Conservation (phyloP, 1,139 yeast genomes). For the Blastobotrys aristatus region DNA sequence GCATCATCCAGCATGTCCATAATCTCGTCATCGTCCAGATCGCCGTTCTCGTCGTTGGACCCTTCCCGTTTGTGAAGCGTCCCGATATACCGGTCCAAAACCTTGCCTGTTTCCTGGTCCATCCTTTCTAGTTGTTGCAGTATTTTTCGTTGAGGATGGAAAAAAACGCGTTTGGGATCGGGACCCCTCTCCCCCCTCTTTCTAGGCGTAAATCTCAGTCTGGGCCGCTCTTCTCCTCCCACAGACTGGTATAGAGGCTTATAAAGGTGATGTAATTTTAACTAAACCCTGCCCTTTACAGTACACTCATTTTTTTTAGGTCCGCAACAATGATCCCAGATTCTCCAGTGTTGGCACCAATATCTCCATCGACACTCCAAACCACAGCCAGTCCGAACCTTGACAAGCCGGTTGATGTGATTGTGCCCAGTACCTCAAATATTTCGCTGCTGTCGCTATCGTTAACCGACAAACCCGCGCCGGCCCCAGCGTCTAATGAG, state of each 20-base stretch:
- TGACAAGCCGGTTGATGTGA: neutral
- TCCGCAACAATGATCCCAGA: neutral
- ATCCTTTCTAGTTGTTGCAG: neutral
- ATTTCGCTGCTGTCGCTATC: slow-evolving; percentile 9
- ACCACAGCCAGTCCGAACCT: neutral
- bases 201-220: too few relatives aligned
- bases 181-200: too few relatives aligned
- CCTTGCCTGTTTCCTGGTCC: slow-evolving; percentile 11
- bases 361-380: slow-evolving; percentile 5
- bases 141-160: too few relatives aligned
- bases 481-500: neutral
- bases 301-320: too few relatives aligned
- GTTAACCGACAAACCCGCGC: neutral
- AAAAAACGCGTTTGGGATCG: too few relatives aligned
- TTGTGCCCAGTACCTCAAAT: slow-evolving; percentile 5
- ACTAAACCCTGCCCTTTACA: too few relatives aligned
- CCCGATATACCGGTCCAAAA: slow-evolving; percentile 13
- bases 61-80: slow-evolving; percentile 4
- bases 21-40: slow-evolving; percentile 31
- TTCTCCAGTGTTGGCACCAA: slow-evolving; percentile 10
- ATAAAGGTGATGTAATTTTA: too few relatives aligned
- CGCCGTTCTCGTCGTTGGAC: slow-evolving; percentile 14
- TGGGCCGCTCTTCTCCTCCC: too few relatives aligned
- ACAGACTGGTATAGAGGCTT: too few relatives aligned
- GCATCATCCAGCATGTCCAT: slow-evolving; percentile 56